Base-by-base conservation (phyloP, 768 basidiomycete genomes). In the Asterophora parasitica region DNA sequence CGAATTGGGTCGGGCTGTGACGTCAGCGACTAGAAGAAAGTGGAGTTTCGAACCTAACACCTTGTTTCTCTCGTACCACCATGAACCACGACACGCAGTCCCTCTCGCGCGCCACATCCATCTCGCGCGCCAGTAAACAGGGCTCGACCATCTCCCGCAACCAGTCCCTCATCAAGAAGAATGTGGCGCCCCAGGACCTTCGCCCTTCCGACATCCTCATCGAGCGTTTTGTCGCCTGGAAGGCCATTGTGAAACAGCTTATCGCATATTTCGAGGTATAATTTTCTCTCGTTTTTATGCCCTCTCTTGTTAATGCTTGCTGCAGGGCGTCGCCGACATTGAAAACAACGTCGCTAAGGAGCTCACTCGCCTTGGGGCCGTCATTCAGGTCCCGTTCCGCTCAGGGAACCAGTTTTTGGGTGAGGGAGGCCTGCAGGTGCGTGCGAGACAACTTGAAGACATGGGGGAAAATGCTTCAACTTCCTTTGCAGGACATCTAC, bases 351-450 rank as follows among this genome's bases (percentile, higher is more conserved):
- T 91, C 5, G 92, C 94, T 10, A 82, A 82, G 52, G 95, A 98
- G 67, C 78, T 97, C 61, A 88, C 86, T 5, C 94, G 95, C 65
- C 82, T 99, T 36, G 88, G 89, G 8, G 92, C 85, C 1, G 91
- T 98, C 51, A 95, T 99, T 51, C 95, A 99, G 65, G 95, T 98
- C 0, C 96, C 96, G 0, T 98, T 99, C 72, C 75, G 86, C 30
- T 80, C 90, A 2, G 94, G 93, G 6, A 95, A 96, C 68, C 95
- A 98, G 72, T 99, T 99, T 63, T 75, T 99, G 4, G 96, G 96
- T n/a, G 93, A 98, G 65, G 91, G 90, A 10, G 95, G 96, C 40
- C 72, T 99, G 41, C 92, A 94, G 78, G 85, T 79, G 49, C 28
- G 73, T 58, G 23, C 23, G 23, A 23, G 23, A 23, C 23, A 23